Base-by-base conservation (phyloP, 2,329 filamentous ascomycete species). In the Pleurostoma richardsiae region DNA sequence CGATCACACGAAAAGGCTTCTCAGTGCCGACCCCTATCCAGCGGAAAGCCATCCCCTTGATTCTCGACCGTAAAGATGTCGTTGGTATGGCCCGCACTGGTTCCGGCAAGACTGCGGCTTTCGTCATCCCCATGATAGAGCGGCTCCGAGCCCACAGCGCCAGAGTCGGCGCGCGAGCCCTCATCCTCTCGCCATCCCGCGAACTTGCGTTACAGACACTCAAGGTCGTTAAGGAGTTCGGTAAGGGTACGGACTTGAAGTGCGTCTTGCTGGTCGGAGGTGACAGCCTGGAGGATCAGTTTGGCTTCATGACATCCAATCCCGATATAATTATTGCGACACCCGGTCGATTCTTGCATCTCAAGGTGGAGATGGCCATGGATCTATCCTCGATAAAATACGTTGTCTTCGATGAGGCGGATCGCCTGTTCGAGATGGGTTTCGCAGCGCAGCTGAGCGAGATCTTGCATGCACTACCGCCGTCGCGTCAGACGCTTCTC, bases 71-170 rank as follows among this genome's bases (percentile, higher is more conserved):
- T 45, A 88, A 90, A 68, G 94, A 99, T 76, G 88, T 97, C n/a
- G 92, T 99, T 28, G 95, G 91, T 55, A 99, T 99, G 94, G 94
- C 94, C 6, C 80, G 95, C 55, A 99, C 95, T n/a, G 94, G 94
- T 63, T 97, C 91, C 26, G 94, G 94, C 72, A 99, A 99, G 74
- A 99, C 95, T 1, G 94, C 91, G 1, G 94, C 94, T 27, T 99
- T 99, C 66, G 90, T 97, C 29, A 95, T 99, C 54, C 94, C 94
- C 40, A 96, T 99, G 92, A 90, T 99, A 51, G 90, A 99, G 71
- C 88, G 86, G 54, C 73, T 99, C 51, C 95, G 91, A 66, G 79
- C 82, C 28, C 95, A 99, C 66, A 95, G 88, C 61, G 84, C 85
- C 30, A 86, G 86, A 59, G 85, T 97, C 53, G 94, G 95, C 44